Conservation (phyloP, 768 basidiomycete species). For the Calocera cornea region DNA sequence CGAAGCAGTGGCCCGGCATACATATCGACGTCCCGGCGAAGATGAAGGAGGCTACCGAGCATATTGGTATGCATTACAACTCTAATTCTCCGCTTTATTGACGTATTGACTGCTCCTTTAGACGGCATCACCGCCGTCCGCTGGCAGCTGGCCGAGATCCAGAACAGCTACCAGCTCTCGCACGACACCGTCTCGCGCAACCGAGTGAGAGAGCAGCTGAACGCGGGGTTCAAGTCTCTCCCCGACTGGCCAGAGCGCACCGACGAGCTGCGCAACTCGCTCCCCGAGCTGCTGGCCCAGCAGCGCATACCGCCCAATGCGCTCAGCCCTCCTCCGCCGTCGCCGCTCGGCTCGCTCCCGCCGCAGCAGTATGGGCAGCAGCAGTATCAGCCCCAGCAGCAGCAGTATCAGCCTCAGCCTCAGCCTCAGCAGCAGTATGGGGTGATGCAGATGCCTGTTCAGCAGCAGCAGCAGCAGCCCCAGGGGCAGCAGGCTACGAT, state of each 20-base stretch:
- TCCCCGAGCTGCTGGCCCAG: background rate
- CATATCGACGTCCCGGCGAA: background rate
- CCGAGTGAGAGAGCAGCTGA: background rate
- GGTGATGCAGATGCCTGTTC: background rate
- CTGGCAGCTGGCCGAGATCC: slow-evolving; percentile 1
- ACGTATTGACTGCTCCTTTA: background rate
- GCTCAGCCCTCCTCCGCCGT: background rate
- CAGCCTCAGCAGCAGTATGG: background rate
- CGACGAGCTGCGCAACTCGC: background rate
- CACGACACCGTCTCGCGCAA: background rate
- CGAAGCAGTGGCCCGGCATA: slow-evolving; percentile 2
- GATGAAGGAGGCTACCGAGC: background rate
- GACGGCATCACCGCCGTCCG: background rate
- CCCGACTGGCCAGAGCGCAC: slow-evolving; percentile 1
- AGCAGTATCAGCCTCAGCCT: background rate
- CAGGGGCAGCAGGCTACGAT: background rate
- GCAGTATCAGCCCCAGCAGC: background rate
- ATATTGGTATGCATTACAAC: background rate
- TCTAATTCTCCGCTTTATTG: background rate
- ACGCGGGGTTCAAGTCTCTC: background rate
- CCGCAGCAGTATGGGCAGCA: background rate
- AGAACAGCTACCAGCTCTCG: background rate
- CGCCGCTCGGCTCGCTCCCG: background rate
- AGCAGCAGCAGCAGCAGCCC: background rate
- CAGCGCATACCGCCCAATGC: background rate